phyloP scores from a whole-genome alignment of 192 early-diverging fungal genomes.

The Coemansia javaensis region DNA sequence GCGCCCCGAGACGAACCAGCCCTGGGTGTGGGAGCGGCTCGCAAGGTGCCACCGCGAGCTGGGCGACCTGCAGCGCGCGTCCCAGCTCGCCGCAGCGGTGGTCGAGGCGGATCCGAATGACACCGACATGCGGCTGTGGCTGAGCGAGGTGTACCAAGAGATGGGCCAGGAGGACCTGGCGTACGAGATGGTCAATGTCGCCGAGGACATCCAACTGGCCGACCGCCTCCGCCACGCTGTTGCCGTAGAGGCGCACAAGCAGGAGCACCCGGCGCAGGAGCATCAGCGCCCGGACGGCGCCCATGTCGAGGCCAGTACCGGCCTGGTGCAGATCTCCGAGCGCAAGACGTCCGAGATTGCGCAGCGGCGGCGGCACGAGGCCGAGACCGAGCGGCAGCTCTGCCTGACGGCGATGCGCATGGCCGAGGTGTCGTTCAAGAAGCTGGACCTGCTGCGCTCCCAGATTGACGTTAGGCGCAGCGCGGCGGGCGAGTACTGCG shows the following conservation, averaged over 20 bases:
- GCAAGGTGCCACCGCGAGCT: constrained; percentile 58
- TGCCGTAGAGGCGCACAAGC: no score
- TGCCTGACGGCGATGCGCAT: constrained; percentile 31
- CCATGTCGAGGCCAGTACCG: background rate
- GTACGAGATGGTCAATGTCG: constrained; percentile 28
- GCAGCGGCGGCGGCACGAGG: constrained; percentile 10
- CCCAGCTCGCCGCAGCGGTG: constrained; percentile 48
- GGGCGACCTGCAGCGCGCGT: constrained; percentile 53
- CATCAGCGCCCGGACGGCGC: background rate
- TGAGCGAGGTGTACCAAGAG: constrained; percentile 63
- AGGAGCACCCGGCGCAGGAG: background rate
- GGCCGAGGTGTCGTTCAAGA: constrained; percentile 33
- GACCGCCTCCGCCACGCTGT: background rate
- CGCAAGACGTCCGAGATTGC: constrained; percentile 22
- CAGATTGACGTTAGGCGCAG: background rate
- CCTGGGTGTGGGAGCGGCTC: constrained; percentile 54
- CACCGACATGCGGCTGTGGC: constrained; percentile 54
- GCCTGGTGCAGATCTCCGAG: constrained; percentile 7
- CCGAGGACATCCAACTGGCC: constrained; percentile 25
- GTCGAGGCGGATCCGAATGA: constrained; percentile 54
- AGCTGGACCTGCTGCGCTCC: constrained; percentile 26
- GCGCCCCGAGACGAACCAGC: constrained; percentile 15
- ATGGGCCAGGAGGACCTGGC: constrained; percentile 45
- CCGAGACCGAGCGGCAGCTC: constrained; percentile 24
- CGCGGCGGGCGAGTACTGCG: constrained; percentile 28